phyloP scores from a whole-genome alignment of 768 basidiomycete genomes.

The Xerocomellus intermedius region DNA sequence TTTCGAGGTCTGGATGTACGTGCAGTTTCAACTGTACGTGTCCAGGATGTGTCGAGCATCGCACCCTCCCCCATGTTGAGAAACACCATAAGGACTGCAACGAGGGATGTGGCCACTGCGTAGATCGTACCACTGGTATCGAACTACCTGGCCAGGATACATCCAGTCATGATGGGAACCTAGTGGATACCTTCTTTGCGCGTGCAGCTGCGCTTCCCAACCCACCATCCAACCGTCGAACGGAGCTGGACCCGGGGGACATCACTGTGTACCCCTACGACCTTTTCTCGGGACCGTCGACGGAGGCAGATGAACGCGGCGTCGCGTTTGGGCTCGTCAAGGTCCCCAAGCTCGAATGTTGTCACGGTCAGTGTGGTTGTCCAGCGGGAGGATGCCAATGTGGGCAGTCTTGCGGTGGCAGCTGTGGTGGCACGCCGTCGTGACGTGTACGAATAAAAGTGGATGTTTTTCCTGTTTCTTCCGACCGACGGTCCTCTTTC shows the following conservation, averaged over 20 bases:
- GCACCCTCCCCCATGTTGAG: slow-evolving; percentile 48
- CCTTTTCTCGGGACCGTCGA: slow-evolving; percentile 35
- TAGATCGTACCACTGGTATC: slow-evolving; percentile 50
- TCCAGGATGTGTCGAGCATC: slow-evolving; percentile 72
- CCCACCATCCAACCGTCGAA: slow-evolving; percentile 45
- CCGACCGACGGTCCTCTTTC: not conserved
- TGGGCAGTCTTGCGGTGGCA: slow-evolving; percentile 54
- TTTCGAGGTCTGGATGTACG: slow-evolving; percentile 69
- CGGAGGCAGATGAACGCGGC: slow-evolving; percentile 38
- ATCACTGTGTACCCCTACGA: slow-evolving; percentile 43
- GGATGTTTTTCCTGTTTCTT: not conserved
- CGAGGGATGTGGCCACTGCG: slow-evolving; percentile 59
- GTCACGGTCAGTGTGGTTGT: slow-evolving; percentile 60
- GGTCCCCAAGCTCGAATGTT: slow-evolving; percentile 67
- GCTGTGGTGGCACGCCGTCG: slow-evolving; percentile 32
- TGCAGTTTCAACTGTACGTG: slow-evolving; percentile 70
- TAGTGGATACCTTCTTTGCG: slow-evolving; percentile 65
- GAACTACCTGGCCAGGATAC: slow-evolving; percentile 38
- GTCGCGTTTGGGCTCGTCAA: slow-evolving; percentile 49
- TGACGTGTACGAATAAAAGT: not conserved
- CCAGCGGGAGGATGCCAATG: slow-evolving; percentile 55
- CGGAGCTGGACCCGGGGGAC: slow-evolving; percentile 50
- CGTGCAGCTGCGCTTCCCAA: slow-evolving; percentile 68
- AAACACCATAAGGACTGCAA: slow-evolving; percentile 37
- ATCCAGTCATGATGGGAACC: slow-evolving; percentile 24